Conservation (phyloP, 345 rosid genomes). For the Punica granatum region DNA sequence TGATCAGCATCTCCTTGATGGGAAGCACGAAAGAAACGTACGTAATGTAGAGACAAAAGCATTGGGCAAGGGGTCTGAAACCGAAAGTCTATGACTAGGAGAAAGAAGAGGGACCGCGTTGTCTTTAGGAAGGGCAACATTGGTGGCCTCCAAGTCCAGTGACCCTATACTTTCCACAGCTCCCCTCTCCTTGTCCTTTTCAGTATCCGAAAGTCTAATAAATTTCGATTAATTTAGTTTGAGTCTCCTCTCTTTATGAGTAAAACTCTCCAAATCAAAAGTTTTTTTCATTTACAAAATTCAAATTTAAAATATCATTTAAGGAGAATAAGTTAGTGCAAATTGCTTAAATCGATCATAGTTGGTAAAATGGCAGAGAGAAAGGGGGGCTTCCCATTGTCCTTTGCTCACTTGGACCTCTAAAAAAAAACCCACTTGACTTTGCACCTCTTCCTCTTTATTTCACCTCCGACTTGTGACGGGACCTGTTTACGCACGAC, state of each 20-base stretch:
- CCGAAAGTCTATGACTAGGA: neutral
- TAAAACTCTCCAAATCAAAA: too few species aligned
- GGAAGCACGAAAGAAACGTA: neutral
- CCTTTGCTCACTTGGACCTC: neutral
- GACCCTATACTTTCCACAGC: neutral
- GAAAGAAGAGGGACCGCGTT: slow-evolving; percentile 7
- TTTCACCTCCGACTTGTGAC: neutral
- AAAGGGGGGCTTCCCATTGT: too few species aligned
- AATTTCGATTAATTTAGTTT: too few species aligned
- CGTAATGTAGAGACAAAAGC: neutral
- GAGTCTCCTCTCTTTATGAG: too few species aligned
- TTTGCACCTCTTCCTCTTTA: neutral
- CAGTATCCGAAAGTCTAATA: too few species aligned
- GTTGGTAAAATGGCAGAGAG: too few species aligned
- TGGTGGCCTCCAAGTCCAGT: neutral
- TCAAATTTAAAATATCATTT: too few species aligned
- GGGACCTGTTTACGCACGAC: neutral
- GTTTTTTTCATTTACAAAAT: too few species aligned
- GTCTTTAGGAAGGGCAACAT: slow-evolving; percentile 15
- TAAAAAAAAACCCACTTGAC: slow-evolving; percentile 1
- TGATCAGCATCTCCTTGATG: too few species aligned
- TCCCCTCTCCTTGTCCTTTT: too few species aligned
- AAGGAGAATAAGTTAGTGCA: too few species aligned
- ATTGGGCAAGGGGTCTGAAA: neutral
- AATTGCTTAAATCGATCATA: too few species aligned